phyloP scores from a whole-genome alignment of 768 basidiomycete species.

The Boletus fagicola region DNA sequence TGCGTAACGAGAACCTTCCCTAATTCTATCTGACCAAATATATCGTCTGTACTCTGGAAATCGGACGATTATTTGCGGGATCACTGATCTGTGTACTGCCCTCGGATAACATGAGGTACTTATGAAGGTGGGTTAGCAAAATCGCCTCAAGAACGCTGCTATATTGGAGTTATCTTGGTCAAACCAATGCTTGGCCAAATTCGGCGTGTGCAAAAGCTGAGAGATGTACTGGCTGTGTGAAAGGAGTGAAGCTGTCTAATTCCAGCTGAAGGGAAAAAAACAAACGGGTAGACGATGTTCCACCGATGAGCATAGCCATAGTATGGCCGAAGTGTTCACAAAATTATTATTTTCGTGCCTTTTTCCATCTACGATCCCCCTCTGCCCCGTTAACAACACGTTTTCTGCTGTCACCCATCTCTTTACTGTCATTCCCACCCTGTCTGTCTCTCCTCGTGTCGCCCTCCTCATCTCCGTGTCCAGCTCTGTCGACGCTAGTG shows the following conservation, averaged over 20 bases:
- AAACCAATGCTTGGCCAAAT: neutral
- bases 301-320: neutral
- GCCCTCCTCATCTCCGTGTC: neutral
- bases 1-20: neutral
- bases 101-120: neutral
- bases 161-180: neutral
- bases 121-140: neutral
- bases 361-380: conserved; percentile 19
- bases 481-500: neutral
- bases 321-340: neutral
- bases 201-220: neutral
- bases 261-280: neutral
- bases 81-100: neutral
- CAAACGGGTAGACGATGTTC: neutral
- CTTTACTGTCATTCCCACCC: neutral
- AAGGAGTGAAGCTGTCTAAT: neutral
- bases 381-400: conserved; percentile 8
- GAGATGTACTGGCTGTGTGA: neutral
- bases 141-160: neutral
- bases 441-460: conserved; percentile 1
- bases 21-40: conserved; percentile 4
- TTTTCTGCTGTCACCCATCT: conserved; percentile 12
- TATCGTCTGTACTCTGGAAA: conserved; percentile 1
- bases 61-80: neutral
- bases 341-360: conserved; percentile 15